Percentiles rank a stretch among this genome's conserved stretches.
These are phyloP conservation scores for Hortiboletus campestris DNA, from an alignment of 768 basidiomycete species.

Conservation along the genomic window DNA sequence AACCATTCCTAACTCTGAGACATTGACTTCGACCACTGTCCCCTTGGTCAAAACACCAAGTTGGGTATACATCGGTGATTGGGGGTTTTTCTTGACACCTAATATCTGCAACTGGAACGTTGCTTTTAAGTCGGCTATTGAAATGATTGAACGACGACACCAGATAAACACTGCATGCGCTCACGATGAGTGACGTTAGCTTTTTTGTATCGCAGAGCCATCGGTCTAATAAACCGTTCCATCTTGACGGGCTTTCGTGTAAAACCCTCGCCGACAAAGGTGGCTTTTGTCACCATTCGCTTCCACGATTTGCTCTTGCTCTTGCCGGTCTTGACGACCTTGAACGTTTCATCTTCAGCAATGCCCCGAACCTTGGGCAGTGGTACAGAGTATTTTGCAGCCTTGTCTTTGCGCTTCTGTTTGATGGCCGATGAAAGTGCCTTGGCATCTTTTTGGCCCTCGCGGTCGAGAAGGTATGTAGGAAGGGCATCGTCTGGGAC, in stretches of 20 bases:
- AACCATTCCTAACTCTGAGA: conserved; percentile 97
- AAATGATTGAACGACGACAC: background rate
- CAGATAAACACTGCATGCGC: conserved; percentile 21
- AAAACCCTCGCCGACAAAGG: conserved; percentile 97
- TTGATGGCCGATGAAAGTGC: conserved; percentile 94
- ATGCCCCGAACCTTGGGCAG: conserved; percentile 96
- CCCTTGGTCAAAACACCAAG: conserved; percentile 98
- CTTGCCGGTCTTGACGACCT: conserved; percentile 97
- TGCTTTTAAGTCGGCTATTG: conserved; percentile 88
- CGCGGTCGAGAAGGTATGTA: conserved; percentile 93
- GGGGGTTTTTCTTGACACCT: conserved; percentile 99
- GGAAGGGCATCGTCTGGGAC: conserved; percentile 91
- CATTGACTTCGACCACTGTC: conserved; percentile 97
- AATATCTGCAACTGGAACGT: conserved; percentile 98
- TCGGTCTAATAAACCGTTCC: conserved; percentile 96
- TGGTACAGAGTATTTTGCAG: conserved; percentile 96
- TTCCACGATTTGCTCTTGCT: conserved; percentile 97
- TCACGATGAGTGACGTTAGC: conserved; percentile 98
- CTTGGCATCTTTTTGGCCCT: conserved; percentile 98
- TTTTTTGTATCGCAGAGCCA: conserved; percentile 97
- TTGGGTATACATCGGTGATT: conserved; percentile 96
- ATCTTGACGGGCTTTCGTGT: conserved; percentile 99
- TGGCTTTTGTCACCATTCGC: conserved; percentile 98
- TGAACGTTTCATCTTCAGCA: conserved; percentile 99
- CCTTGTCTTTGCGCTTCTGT: conserved; percentile 98